Base-by-base conservation (phyloP, 345 rosid genomes). In the Salix caprea region DNA sequence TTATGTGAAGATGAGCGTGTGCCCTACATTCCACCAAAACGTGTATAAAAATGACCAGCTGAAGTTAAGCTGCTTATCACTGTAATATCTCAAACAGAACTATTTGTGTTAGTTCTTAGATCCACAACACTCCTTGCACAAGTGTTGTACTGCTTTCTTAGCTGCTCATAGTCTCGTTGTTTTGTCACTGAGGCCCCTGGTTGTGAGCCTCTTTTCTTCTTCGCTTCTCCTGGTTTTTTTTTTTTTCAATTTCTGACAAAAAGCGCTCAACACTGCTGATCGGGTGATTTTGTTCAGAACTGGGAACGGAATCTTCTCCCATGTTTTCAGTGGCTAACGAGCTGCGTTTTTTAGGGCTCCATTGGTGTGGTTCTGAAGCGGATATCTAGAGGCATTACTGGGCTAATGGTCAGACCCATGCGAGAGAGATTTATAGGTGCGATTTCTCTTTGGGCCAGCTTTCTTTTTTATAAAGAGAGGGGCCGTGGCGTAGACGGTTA, bases 1-100 rank as follows among this genome's bases (percentile, higher is more conserved):
- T 24, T 94, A 78, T 94, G 98, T 42, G 92, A 91, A 88, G 98
- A 94, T 40, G 93, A 83, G 74, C 88, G 84, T 7, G 92, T 90
- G 79, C 97, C 88, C 68, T 94, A 94, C 62, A 85, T 85, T 66
- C 90, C 90, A 5, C 98, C 97, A 0, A 92, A 91, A 81, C 90
- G 90, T 21, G 61, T 82, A 34, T 90, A 84, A 87, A 87, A 69
- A 39, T 58, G 46, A 67, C 36, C 36, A 13, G 18, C 28, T 72
- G 66, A 60, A n/a, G 16, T n/a, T 21, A 40, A 56, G 5, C 16
- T 56, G 61, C 23, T 26, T 8, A 12, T 21, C 28, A n/a, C 39
- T 70, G 11, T 50, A 50, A 7, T 15, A 12, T 34, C 61, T 56
- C 68, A 72, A 12, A 58, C 64, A 24, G 28, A 58, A 58, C 3